Percentiles rank a stretch among this genome's conserved stretches.
These are phyloP conservation scores for Xylariaceae sp. DNA, from an alignment of 2,329 filamentous ascomycete species.

Conservation along the genomic window DNA sequence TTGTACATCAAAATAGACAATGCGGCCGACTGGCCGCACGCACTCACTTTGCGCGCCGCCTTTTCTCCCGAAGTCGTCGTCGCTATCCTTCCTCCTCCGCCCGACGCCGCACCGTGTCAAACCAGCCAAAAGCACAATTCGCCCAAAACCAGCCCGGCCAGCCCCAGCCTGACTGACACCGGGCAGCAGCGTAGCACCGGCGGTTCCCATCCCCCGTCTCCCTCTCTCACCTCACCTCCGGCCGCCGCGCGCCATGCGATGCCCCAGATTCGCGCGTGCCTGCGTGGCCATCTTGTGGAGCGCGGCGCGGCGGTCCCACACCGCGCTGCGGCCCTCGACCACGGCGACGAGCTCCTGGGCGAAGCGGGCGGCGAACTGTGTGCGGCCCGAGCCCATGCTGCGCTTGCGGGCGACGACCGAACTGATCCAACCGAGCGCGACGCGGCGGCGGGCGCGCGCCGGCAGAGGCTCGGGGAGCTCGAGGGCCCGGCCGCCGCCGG, in stretches of 20 bases:
- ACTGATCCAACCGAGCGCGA: conserved; percentile 83
- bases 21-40: no score
- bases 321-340: conserved; percentile 72
- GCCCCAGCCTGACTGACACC: no score
- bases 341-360: conserved; percentile 83
- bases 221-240: conserved; percentile 1
- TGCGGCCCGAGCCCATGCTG: conserved; percentile 61
- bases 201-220: no score
- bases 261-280: conserved; percentile 63
- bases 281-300: conserved; percentile 77
- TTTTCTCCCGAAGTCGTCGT: no score
- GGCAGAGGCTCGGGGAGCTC: conserved; percentile 74
- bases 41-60: no score
- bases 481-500: conserved; percentile 77
- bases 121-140: no score
- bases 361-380: conserved; percentile 67
- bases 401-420: conserved; percentile 73
- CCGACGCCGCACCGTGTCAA: no score
- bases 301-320: conserved; percentile 74
- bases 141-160: no score
- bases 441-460: conserved; percentile 66
- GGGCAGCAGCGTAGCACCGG: no score
- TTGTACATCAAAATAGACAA: no score
- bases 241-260: conserved; percentile 18
- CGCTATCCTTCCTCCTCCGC: no score